A percentile compares a stretch with the other conserved stretches of the same genome.
Conservation (phyloP, 1,139 yeast species). For the Yamadazyma jaroonii region DNA sequence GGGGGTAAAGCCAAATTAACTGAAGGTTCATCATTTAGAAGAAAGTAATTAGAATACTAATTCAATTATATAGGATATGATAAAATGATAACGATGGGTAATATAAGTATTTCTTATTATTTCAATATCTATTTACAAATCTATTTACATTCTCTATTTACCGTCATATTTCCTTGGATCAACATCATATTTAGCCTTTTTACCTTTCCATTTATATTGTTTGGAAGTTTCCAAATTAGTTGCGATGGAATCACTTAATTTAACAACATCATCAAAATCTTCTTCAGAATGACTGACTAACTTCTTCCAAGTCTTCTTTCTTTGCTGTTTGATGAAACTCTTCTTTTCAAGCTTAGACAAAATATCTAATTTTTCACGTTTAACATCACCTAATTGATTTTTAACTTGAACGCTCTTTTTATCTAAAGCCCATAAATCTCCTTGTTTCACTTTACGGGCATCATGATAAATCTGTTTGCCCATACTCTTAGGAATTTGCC, state of each 20-base stretch:
- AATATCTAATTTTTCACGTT: constrained; percentile 33
- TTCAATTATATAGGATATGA: background rate
- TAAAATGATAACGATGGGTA: constrained; percentile 3
- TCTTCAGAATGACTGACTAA: constrained; percentile 27
- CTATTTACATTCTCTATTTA: constrained; percentile 10
- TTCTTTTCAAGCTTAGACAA: constrained; percentile 41
- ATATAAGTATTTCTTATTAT: constrained; percentile 1
- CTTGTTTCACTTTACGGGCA: constrained; percentile 78
- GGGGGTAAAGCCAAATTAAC: constrained; percentile 99
- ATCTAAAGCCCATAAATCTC: constrained; percentile 89
- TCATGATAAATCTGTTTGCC: constrained; percentile 81
- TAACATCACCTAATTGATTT: constrained; percentile 28
- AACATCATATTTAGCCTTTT: constrained; percentile 28
- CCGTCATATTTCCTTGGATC: constrained; percentile 24
- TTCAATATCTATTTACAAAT: no score
- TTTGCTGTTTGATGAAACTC: constrained; percentile 40
- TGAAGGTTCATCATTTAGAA: constrained; percentile 99
- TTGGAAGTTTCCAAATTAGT: constrained; percentile 31
- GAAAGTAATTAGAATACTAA: constrained; percentile 85
- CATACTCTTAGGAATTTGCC: constrained; percentile 82
- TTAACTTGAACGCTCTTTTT: constrained; percentile 59
- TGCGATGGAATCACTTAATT: constrained; percentile 36
- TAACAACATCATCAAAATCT: constrained; percentile 34
- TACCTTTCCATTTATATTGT: constrained; percentile 34
- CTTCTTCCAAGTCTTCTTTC: constrained; percentile 43